Evolutionary conservation across 768 basidiomycete genomes (phyloP), one percentile per base, ranked within the genome.

Genomic region (Candolleomyces aberdarensis): DNA sequence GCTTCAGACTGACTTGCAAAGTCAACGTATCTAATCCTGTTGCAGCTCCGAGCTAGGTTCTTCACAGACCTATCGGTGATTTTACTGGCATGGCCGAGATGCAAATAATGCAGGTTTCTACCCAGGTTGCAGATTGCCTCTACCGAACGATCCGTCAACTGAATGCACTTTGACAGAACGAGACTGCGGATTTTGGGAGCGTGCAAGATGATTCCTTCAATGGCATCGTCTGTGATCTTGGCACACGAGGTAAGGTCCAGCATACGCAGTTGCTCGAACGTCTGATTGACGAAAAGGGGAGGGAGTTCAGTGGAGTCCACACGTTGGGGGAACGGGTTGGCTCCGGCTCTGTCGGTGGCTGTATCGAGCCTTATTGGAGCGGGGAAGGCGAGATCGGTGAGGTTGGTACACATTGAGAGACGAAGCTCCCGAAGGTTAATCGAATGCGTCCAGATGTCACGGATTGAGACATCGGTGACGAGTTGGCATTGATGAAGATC

Each of bases 71-170:
- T 83, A 72, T 99, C 97, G 7, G 94, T 96, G 63, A 98, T 94
- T 66, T 86, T 88, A 65, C 79, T 79, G 7, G 93, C 91, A 76
- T 99, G 96, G 7, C 95, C 97, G 44, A 98, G 82, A 72, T 99
- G 97, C 39, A 99, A 83, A 70, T 96, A 94, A 71, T 98, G 97
- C 39, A 99, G 72, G 70, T 95, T 86, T 71, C 91, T 89, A n/a
- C 96, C 96, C 17, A 99, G 81, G 69, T 80, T 81, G 72, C 92
- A 92, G 39, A 98, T 91, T 61, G 84, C 89, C 65, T 90, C 87
- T 41, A 98, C 85, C 1, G 91, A 83, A 60, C 82, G 83, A 75
- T 96, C 93, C 7, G 94, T 93, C 67, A 97, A 77, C 48, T 83
- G 72, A 10, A 74, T 71, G 70, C 95, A 97, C 72, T 96, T 96